Percentiles rank a stretch among this genome's conserved stretches.
Evolutionary conservation across 306 rosid species (phyloP).

Genomic region (Cotoneaster glaucophyllus): DNA sequence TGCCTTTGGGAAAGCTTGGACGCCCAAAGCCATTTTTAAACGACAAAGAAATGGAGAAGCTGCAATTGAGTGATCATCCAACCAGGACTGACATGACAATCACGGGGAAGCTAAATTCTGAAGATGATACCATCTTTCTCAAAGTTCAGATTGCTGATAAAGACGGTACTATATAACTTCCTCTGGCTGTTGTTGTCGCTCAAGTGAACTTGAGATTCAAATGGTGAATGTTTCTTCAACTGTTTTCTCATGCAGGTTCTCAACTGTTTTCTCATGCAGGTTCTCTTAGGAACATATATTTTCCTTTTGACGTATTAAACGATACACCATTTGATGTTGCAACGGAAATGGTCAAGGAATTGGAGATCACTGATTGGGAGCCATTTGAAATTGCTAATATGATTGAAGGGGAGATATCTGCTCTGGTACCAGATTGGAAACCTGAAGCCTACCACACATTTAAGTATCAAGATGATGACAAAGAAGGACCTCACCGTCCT

Average conservation of each 20-base stretch:
- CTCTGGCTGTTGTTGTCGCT: neutral
- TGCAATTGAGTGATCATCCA: slow-evolving; percentile 28
- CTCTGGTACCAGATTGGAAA: slow-evolving; percentile 54
- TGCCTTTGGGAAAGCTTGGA: slow-evolving; percentile 22
- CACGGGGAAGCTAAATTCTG: slow-evolving; percentile 79
- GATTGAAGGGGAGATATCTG: slow-evolving; percentile 74
- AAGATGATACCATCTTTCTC: slow-evolving; percentile 64
- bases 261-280: slow-evolving; percentile 38
- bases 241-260: slow-evolving; percentile 43
- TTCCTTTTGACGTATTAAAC: slow-evolving; percentile 62
- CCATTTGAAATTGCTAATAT: slow-evolving; percentile 76
- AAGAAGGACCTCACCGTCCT: slow-evolving; percentile 33
- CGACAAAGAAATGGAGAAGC: slow-evolving; percentile 50
- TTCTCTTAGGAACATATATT: slow-evolving; percentile 60
- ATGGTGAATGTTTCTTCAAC: slow-evolving; percentile 7
- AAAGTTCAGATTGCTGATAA: slow-evolving; percentile 65
- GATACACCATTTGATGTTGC: slow-evolving; percentile 84
- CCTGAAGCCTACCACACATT: slow-evolving; percentile 29
- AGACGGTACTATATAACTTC: slow-evolving; percentile 42
- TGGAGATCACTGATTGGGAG: slow-evolving; percentile 76
- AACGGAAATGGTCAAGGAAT: slow-evolving; percentile 84
- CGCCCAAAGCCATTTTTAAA: slow-evolving; percentile 62
- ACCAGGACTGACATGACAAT: slow-evolving; percentile 66
- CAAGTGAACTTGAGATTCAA: slow-evolving; percentile 1
- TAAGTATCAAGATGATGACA: slow-evolving; percentile 42